phyloP scores from a whole-genome alignment of 2,329 filamentous ascomycete species.

The Ophiostoma ips region DNA sequence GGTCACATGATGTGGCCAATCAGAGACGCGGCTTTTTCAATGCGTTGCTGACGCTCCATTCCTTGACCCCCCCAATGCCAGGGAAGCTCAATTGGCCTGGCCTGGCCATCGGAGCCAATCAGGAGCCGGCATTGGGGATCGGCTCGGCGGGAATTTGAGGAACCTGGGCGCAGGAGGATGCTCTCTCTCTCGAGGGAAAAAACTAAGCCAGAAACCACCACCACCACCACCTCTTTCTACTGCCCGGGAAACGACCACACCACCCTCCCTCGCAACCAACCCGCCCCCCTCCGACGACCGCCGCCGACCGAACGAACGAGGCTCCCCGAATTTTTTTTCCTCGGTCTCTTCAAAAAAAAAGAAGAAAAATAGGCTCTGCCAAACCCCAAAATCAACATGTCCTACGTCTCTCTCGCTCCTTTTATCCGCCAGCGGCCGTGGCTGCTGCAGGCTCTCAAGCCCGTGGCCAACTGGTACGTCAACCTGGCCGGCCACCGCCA shows the following conservation, averaged over 20 bases:
- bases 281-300: not conserved
- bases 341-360: too few species aligned
- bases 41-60: slow-evolving; percentile 6
- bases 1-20: slow-evolving; percentile 11
- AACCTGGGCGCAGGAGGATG: slow-evolving; percentile 1
- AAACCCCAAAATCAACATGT: slow-evolving; percentile 3
- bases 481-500: slow-evolving; percentile 50
- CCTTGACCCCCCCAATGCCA: slow-evolving; percentile 1
- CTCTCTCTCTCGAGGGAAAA: too few species aligned
- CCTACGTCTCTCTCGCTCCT: slow-evolving; percentile 9
- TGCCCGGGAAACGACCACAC: slow-evolving; percentile 1
- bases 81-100: slow-evolving; percentile 1
- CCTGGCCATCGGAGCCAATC: not conserved
- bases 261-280: not conserved
- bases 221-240: too few species aligned
- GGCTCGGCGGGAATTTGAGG: slow-evolving; percentile 16
- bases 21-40: slow-evolving; percentile 11
- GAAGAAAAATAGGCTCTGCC: too few species aligned
- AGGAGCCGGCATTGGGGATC: not conserved
- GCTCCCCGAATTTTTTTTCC: not conserved
- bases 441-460: slow-evolving; percentile 66
- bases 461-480: slow-evolving; percentile 76
- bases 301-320: not conserved
- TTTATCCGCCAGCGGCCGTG: slow-evolving; percentile 75
- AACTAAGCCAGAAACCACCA: too few species aligned